Conservation (phyloP, 2,329 filamentous ascomycete genomes). For the Sporothrix mexicana region DNA sequence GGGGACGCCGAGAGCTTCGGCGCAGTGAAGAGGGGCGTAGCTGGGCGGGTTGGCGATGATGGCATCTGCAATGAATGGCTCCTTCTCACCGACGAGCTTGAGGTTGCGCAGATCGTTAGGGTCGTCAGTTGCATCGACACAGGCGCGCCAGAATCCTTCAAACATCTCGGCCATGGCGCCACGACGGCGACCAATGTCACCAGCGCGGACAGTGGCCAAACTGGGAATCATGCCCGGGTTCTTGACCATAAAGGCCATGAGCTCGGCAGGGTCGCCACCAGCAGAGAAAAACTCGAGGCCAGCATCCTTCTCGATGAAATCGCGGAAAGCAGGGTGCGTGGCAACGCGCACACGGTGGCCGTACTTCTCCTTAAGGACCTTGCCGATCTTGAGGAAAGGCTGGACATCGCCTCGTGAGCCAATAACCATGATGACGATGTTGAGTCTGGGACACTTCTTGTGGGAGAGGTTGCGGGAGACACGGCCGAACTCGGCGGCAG, state of each 20-base stretch:
- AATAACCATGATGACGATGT: conserved; percentile 85
- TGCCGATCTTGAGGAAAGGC: conserved; percentile 77
- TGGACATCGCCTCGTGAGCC: conserved; percentile 81
- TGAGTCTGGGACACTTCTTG: conserved; percentile 59
- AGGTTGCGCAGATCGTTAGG: conserved; percentile 65
- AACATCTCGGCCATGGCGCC: conserved; percentile 82
- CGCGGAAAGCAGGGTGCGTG: conserved; percentile 77
- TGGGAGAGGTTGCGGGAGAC: conserved; percentile 39
- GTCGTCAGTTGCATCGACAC: conserved; percentile 74
- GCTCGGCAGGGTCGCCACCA: conserved; percentile 77
- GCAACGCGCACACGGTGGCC: conserved; percentile 79
- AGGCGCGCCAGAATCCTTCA: conserved; percentile 80
- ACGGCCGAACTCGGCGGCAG: conserved; percentile 38
- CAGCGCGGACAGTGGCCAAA: conserved; percentile 72
- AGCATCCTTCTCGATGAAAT: conserved; percentile 74
- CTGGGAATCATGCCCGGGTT: conserved; percentile 79
- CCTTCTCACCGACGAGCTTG: conserved; percentile 67
- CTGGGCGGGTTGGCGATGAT: conserved; percentile 85
- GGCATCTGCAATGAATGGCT: conserved; percentile 72
- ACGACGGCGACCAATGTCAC: conserved; percentile 71
- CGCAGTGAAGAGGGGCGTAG: conserved; percentile 80
- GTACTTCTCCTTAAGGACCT: conserved; percentile 71
- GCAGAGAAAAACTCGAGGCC: conserved; percentile 81
- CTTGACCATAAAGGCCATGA: conserved; percentile 91
- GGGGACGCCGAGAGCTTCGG: conserved; percentile 77